Evolutionary conservation across 2,329 filamentous ascomycete genomes (phyloP).

Genomic region (Colletotrichum shisoi): DNA sequence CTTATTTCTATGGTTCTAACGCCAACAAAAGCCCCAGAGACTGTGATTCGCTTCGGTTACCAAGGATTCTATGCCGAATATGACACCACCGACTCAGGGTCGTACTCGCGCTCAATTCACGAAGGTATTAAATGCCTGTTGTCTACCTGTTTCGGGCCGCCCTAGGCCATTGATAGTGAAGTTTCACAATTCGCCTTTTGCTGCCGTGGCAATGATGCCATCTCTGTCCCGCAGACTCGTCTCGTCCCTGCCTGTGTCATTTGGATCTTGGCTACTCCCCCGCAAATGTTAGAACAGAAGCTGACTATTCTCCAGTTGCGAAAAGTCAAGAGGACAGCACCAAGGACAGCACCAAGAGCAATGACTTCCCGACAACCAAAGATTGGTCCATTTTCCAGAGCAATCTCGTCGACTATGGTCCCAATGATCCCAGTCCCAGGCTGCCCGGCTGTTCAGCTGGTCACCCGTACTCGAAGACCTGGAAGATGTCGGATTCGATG

Average conservation of each 20-base stretch:
- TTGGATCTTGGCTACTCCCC: background rate
- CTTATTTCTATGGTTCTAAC: background rate
- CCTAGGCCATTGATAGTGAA: no score
- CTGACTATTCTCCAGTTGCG: background rate
- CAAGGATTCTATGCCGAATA: conserved; percentile 2
- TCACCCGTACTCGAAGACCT: conserved; percentile 35
- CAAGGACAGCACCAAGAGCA: background rate
- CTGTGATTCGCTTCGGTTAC: conserved; percentile 25
- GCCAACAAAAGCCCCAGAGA: conserved; percentile 18
- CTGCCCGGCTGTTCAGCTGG: conserved; percentile 37
- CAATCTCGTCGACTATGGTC: conserved; percentile 31
- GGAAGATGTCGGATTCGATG: conserved; percentile 43
- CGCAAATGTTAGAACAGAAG: no score
- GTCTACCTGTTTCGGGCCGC: background rate
- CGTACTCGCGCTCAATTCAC: conserved; percentile 4
- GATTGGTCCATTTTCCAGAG: conserved; percentile 38
- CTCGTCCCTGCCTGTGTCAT: background rate
- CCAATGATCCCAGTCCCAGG: conserved; percentile 22
- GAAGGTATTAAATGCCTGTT: conserved; percentile 18
- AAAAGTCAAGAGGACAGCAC: background rate
- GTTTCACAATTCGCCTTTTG: background rate
- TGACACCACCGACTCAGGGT: conserved; percentile 10
- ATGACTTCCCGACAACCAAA: conserved; percentile 3
- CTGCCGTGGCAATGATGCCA: background rate
- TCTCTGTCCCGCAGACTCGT: background rate